A percentile compares a stretch with the other conserved stretches of the same genome.
Conservation (phyloP, 192 early-diverging fungal species). For the Backusella luteola region DNA sequence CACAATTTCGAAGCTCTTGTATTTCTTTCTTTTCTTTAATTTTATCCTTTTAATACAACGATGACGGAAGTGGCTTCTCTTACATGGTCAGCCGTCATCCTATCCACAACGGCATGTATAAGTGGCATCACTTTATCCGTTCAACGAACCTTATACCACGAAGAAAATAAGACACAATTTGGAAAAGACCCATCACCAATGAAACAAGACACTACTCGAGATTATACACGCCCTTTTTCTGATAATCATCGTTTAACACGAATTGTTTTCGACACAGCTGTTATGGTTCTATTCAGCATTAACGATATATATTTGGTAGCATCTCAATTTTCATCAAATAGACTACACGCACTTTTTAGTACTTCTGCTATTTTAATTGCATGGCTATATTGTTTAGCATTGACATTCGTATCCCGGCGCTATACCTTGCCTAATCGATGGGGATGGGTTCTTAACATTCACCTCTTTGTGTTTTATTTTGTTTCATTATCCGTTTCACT, state of each 20-base stretch:
- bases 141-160: constrained; percentile 22
- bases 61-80: constrained; percentile 2
- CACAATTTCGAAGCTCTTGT: not conserved
- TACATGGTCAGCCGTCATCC: constrained; percentile 10
- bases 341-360: not conserved
- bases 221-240: constrained; percentile 17
- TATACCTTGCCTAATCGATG: constrained; percentile 23
- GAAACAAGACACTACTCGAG: constrained; percentile 8
- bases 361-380: constrained; percentile 11
- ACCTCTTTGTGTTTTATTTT: constrained; percentile 30
- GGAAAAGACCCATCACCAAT: not conserved
- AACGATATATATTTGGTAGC: not conserved
- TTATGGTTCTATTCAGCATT: not conserved
- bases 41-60: not conserved
- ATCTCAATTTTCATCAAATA: not conserved
- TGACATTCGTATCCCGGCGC: constrained; percentile 24
- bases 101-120: not conserved
- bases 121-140: constrained; percentile 23
- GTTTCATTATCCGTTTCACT: constrained; percentile 14
- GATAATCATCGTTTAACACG: constrained; percentile 8
- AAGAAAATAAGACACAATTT: not conserved
- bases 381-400: constrained; percentile 29
- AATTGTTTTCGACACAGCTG: constrained; percentile 1
- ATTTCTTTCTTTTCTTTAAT: not conserved
- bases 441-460: constrained; percentile 36